A percentile compares a stretch with the other conserved stretches of the same genome.
Evolutionary conservation across 345 rosid genomes (phyloP).

Genomic region (Sonneratia alba): DNA sequence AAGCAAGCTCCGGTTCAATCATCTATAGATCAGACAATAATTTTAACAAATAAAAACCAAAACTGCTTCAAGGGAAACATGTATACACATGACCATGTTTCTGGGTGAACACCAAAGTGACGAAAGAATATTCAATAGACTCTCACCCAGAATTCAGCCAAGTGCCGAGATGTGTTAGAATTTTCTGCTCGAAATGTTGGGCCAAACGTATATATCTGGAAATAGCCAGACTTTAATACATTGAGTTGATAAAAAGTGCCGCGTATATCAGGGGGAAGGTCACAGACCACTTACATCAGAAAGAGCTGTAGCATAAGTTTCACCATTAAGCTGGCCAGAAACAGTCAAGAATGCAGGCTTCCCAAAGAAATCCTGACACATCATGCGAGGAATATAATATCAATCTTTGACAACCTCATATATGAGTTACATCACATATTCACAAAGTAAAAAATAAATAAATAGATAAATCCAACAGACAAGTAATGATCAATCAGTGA

Average conservation of each 20-base stretch:
- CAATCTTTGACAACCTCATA: neutral
- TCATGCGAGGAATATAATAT: neutral
- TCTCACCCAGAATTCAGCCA: conserved; percentile 94
- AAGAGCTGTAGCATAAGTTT: conserved; percentile 95
- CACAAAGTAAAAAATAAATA: neutral
- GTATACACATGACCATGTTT: neutral
- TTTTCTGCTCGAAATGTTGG: conserved; percentile 98
- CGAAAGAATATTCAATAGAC: conserved; percentile 28
- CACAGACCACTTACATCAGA: conserved; percentile 48
- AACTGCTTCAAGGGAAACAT: neutral
- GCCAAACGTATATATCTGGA: conserved; percentile 90
- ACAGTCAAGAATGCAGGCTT: conserved; percentile 96
- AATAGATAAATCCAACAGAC: neutral
- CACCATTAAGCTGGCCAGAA: conserved; percentile 97
- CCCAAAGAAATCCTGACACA: conserved; percentile 78
- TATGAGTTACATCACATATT: neutral
- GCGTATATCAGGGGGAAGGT: conserved; percentile 2
- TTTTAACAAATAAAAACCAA: conserved; percentile 8
- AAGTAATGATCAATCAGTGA: neutral
- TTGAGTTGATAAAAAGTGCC: neutral
- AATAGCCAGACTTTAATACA: conserved; percentile 2
- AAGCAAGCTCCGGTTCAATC: conserved; percentile 99
- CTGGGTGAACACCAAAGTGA: neutral
- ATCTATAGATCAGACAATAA: conserved; percentile 33
- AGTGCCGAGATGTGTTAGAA: conserved; percentile 87